Conservation (phyloP, 345 rosid genomes). For the Clausena lansium region DNA sequence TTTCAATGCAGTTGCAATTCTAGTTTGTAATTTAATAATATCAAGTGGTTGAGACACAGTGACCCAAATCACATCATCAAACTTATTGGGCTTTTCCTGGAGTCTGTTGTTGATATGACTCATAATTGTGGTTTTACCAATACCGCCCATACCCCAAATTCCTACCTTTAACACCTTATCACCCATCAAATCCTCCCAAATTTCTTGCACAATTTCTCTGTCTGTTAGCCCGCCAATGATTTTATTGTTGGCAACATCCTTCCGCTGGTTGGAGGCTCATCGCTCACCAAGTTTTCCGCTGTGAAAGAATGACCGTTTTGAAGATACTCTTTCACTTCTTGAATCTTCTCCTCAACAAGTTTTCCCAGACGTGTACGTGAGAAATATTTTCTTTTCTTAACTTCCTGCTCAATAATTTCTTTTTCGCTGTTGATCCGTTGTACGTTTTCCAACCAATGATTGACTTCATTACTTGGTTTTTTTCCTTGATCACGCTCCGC, state of each 20-base stretch:
- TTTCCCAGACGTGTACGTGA: too few relatives aligned
- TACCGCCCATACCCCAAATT: too few relatives aligned
- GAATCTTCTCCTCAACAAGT: too few relatives aligned
- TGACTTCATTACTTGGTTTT: not conserved
- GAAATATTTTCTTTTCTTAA: not conserved
- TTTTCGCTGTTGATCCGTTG: not conserved
- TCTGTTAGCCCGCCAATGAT: not conserved
- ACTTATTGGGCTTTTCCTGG: rapidly evolving
- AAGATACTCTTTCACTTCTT: not conserved
- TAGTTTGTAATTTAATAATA: not conserved
- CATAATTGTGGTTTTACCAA: too few relatives aligned
- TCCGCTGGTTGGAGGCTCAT: not conserved
- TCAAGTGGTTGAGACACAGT: not conserved
- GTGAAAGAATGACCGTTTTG: not conserved
- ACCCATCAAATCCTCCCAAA: too few relatives aligned
- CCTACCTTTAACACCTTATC: too few relatives aligned
- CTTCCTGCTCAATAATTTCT: not conserved
- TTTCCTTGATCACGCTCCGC: not conserved
- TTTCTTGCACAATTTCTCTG: too few relatives aligned
- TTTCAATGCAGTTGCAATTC: not conserved
- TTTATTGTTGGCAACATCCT: not conserved
- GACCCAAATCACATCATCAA: too few relatives aligned
- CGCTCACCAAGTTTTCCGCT: not conserved
- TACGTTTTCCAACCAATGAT: not conserved
- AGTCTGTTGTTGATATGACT: too few relatives aligned